Evolutionary conservation across 441 rosid genomes (phyloP).

Genomic region (Codiaeum variegatum): DNA sequence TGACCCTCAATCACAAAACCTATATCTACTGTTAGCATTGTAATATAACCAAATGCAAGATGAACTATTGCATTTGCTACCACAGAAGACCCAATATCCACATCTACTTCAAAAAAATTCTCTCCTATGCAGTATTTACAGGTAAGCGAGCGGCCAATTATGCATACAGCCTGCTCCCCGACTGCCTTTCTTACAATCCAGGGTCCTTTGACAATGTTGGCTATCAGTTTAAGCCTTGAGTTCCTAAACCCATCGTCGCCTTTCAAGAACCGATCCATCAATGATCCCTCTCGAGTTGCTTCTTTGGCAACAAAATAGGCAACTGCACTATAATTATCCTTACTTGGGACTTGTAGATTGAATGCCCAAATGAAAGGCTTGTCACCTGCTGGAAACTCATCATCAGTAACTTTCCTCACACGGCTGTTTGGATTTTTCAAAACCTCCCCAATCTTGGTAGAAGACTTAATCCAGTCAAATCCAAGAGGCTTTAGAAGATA

Average conservation of each 20-base stretch:
- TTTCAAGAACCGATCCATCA: slow-evolving; percentile 63
- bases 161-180: slow-evolving; percentile 93
- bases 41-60: slow-evolving; percentile 79
- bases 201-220: slow-evolving; percentile 90
- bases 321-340: slow-evolving; percentile 82
- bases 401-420: slow-evolving; percentile 56
- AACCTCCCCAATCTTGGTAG: slow-evolving; percentile 54
- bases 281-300: slow-evolving; percentile 64
- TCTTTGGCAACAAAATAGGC: slow-evolving; percentile 69
- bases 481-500: slow-evolving; percentile 77
- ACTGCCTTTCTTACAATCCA: slow-evolving; percentile 96
- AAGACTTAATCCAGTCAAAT: slow-evolving; percentile 83
- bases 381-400: slow-evolving; percentile 43
- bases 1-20: slow-evolving; percentile 83
- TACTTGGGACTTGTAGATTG: slow-evolving; percentile 81
- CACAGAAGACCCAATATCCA: slow-evolving; percentile 94
- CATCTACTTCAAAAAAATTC: slow-evolving; percentile 71
- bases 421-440: slow-evolving; percentile 52
- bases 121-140: slow-evolving; percentile 53
- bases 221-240: slow-evolving; percentile 81
- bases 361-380: slow-evolving; percentile 95
- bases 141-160: slow-evolving; percentile 77
- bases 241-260: slow-evolving; percentile 67
- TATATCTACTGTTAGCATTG: slow-evolving; percentile 80
- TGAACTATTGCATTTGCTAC: slow-evolving; percentile 93